These are phyloP conservation scores for Baorangia bicolor DNA, from an alignment of 768 basidiomycete genomes.

Conservation along the genomic window DNA sequence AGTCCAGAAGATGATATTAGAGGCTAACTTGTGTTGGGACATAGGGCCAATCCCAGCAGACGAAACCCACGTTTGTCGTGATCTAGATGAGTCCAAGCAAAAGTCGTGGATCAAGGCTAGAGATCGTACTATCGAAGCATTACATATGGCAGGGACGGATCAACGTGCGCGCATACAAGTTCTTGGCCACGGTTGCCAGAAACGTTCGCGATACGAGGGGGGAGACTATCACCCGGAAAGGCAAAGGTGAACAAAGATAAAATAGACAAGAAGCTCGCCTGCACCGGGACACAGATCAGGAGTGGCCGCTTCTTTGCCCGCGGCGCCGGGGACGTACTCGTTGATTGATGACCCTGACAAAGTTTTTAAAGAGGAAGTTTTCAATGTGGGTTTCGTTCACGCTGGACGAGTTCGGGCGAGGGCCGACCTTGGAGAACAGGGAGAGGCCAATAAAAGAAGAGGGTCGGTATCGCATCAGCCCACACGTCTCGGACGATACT, in stretches of 20 bases:
- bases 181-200: too few species aligned
- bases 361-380: conserved; percentile 55
- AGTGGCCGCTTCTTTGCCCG: conserved; percentile 58
- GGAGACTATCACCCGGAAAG: too few species aligned
- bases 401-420: conserved; percentile 43
- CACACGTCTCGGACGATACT: too few species aligned
- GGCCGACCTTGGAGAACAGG: conserved; percentile 30
- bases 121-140: conserved; percentile 42
- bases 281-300: conserved; percentile 52
- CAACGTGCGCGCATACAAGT: conserved; percentile 47
- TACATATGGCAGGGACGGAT: conserved; percentile 56
- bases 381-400: conserved; percentile 55
- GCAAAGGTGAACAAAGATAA: too few species aligned
- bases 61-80: conserved; percentile 47
- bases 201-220: too few species aligned
- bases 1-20: background rate
- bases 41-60: conserved; percentile 48
- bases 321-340: conserved; percentile 47
- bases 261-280: too few species aligned
- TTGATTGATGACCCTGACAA: conserved; percentile 50
- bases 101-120: background rate
- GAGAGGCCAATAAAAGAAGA: background rate
- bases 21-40: conserved; percentile 37
- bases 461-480: background rate
- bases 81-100: conserved; percentile 30